A percentile compares a stretch with the other conserved stretches of the same genome.
These are phyloP conservation scores for Cystobasidium pallidum DNA, from an alignment of 1,284 basidiomycete species.

Conservation along the genomic window DNA sequence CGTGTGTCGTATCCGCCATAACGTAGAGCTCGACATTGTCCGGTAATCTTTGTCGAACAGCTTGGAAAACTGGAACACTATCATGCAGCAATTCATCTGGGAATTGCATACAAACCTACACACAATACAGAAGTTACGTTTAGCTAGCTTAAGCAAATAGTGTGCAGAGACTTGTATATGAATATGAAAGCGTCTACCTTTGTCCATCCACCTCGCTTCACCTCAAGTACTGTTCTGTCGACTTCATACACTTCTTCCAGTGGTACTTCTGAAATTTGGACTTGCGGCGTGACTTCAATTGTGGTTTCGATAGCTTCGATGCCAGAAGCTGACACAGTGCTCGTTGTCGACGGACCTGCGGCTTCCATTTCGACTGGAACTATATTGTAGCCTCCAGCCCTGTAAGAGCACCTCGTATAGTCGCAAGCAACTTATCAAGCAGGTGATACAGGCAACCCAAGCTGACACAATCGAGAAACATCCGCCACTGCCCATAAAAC, in stretches of 20 bases:
- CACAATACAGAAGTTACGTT: background rate
- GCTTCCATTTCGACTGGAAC: conserved; percentile 22
- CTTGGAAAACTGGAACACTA: conserved; percentile 82
- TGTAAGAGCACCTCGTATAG: background rate
- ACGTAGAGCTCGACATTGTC: conserved; percentile 73
- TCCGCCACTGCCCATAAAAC: too few relatives aligned
- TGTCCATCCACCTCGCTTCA: conserved; percentile 57
- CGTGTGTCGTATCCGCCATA: conserved; percentile 95
- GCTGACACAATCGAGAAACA: too few relatives aligned
- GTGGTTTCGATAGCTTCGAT: conserved; percentile 33
- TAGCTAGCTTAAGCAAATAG: background rate
- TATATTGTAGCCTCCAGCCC: background rate
- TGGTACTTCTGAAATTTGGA: conserved; percentile 33
- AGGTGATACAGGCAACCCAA: background rate
- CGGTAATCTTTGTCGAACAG: conserved; percentile 66
- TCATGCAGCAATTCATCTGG: conserved; percentile 89
- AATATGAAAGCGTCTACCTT: conserved; percentile 50
- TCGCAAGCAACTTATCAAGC: background rate
- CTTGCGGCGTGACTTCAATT: conserved; percentile 36
- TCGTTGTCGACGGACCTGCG: conserved; percentile 37
- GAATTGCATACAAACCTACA: conserved; percentile 87
- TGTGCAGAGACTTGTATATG: background rate
- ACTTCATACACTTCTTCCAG: conserved; percentile 59
- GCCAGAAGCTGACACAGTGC: conserved; percentile 41
- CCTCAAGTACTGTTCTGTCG: conserved; percentile 55